A percentile compares a stretch with the other conserved stretches of the same genome.
Evolutionary conservation across 208 protist genomes (phyloP).

Genomic region (Acanthamoeba culbertsoni): DNA sequence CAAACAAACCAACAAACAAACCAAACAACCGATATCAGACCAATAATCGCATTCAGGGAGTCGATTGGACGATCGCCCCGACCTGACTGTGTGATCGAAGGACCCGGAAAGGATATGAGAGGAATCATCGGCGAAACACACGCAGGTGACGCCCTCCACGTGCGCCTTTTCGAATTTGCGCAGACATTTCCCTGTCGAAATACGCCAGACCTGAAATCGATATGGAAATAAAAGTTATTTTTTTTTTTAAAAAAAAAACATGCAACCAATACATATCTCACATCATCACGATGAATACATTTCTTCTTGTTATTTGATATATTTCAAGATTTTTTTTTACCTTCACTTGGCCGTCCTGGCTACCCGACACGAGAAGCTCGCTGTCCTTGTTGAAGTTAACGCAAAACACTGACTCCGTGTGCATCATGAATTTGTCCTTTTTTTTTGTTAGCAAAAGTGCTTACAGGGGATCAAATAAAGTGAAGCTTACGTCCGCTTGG

Average conservation of each 20-base stretch:
- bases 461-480: neutral
- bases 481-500: slow-evolving; percentile 22
- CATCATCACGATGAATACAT: neutral
- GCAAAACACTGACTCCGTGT: slow-evolving; percentile 58
- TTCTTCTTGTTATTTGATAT: neutral
- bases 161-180: slow-evolving; percentile 59
- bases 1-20: too few relatives aligned
- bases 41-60: too few relatives aligned
- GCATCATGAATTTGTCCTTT: slow-evolving; percentile 63
- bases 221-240: too few relatives aligned
- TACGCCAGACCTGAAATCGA: slow-evolving; percentile 55
- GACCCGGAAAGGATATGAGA: slow-evolving; percentile 33
- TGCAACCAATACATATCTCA: neutral
- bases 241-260: too few relatives aligned
- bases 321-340: too few relatives aligned
- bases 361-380: slow-evolving; percentile 50
- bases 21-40: too few relatives aligned
- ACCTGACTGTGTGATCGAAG: slow-evolving; percentile 60
- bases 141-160: slow-evolving; percentile 57
- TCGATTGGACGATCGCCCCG: neutral
- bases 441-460: neutral
- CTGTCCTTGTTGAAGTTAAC: slow-evolving; percentile 61
- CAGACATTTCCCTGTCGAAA: slow-evolving; percentile 31
- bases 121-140: slow-evolving; percentile 49
- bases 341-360: slow-evolving; percentile 56